These are phyloP conservation scores for Homolaphlyctis polyrhiza DNA, from an alignment of 371 early-diverging fungal genomes.

Conservation along the genomic window DNA sequence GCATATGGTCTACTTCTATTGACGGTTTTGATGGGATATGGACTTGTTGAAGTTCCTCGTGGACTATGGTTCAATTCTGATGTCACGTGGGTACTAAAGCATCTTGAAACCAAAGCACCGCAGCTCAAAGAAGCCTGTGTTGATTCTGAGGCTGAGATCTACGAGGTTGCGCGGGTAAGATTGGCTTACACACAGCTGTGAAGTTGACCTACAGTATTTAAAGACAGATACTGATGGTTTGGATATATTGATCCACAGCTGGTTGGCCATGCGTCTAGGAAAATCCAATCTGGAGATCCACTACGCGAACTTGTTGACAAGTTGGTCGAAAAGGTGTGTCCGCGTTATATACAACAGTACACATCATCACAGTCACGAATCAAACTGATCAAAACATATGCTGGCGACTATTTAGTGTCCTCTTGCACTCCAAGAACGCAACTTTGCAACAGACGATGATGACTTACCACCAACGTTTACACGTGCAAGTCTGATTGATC, in stretches of 20 bases:
- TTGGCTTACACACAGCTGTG: neutral
- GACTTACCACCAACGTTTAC: constrained; percentile 14
- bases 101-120: constrained; percentile 64
- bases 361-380: neutral
- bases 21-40: constrained; percentile 86
- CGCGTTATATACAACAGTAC: no score
- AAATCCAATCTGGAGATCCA: constrained; percentile 37
- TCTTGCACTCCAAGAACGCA: constrained; percentile 25
- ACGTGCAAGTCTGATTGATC: constrained; percentile 12
- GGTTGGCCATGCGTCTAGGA: constrained; percentile 37
- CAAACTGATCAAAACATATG: neutral
- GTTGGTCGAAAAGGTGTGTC: constrained; percentile 38
- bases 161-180: constrained; percentile 59
- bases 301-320: constrained; percentile 51
- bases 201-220: neutral
- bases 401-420: no score
- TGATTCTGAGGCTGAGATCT: constrained; percentile 68
- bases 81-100: constrained; percentile 52
- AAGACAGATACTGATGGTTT: no score
- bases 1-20: constrained; percentile 88
- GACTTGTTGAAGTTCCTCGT: constrained; percentile 84
- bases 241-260: no score
- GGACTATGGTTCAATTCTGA: constrained; percentile 70
- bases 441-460: constrained; percentile 14
- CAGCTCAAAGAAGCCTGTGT: constrained; percentile 68